phyloP scores from a whole-genome alignment of 495 filamentous ascomycete genomes.

The Echria macrotheca region DNA sequence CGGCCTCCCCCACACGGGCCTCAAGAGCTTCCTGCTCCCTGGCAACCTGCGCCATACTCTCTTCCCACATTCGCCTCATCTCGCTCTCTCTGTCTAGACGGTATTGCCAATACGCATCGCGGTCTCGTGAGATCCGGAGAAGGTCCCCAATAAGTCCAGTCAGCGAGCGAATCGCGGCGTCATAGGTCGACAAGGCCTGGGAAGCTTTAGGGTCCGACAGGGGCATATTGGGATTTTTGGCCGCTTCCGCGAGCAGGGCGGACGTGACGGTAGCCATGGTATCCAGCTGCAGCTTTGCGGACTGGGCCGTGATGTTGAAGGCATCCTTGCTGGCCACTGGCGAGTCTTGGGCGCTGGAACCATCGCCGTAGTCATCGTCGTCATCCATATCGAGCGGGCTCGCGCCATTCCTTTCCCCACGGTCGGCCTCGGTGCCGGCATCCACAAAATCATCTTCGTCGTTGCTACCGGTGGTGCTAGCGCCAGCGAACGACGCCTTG shows the following conservation, averaged over 20 bases:
- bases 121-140: slow-evolving; percentile 82
- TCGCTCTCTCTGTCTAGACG: slow-evolving; percentile 83
- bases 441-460: slow-evolving; percentile 43
- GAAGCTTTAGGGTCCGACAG: slow-evolving; percentile 70
- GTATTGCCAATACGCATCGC: slow-evolving; percentile 95
- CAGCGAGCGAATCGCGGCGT: slow-evolving; percentile 79
- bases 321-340: slow-evolving; percentile 76
- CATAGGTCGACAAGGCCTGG: slow-evolving; percentile 81
- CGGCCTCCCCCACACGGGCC: slow-evolving; percentile 78
- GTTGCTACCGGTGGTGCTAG: slow-evolving; percentile 33
- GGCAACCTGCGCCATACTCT: slow-evolving; percentile 92
- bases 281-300: slow-evolving; percentile 86
- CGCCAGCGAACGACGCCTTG: slow-evolving; percentile 27
- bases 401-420: slow-evolving; percentile 17
- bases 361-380: slow-evolving; percentile 80
- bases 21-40: slow-evolving; percentile 90
- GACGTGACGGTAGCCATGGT: slow-evolving; percentile 76
- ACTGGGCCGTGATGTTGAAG: slow-evolving; percentile 92
- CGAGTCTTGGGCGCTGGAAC: slow-evolving; percentile 70
- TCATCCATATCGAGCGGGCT: slow-evolving; percentile 54
- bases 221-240: slow-evolving; percentile 59
- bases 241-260: slow-evolving; percentile 69
- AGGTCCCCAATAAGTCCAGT: slow-evolving; percentile 83
- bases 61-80: slow-evolving; percentile 93
- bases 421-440: slow-evolving; percentile 29